phyloP scores from a whole-genome alignment of 768 basidiomycete species.

The Xerocomus spinulosus region DNA sequence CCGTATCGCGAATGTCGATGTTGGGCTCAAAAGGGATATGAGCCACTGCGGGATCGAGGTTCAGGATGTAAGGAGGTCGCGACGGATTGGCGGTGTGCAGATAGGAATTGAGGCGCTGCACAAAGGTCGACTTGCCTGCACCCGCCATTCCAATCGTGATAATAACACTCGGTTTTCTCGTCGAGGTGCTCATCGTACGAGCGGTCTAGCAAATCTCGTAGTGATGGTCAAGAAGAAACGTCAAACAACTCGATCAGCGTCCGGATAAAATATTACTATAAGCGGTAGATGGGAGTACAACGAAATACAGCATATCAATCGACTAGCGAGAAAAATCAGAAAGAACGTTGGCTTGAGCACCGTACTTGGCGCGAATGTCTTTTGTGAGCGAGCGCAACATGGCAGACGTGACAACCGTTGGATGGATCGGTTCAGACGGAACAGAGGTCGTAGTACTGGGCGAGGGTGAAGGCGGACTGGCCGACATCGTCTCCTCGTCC shows the following conservation, averaged over 20 bases:
- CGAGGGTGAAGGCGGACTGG: slow-evolving; percentile 36
- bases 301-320: slow-evolving; percentile 5
- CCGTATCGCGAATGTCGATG: slow-evolving; percentile 96
- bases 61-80: slow-evolving; percentile 89
- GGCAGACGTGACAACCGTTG: slow-evolving; percentile 49
- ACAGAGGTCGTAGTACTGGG: slow-evolving; percentile 45
- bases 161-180: slow-evolving; percentile 69
- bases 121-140: slow-evolving; percentile 95
- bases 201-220: background rate
- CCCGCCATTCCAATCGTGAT: slow-evolving; percentile 96
- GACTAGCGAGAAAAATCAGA: slow-evolving; percentile 9
- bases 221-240: slow-evolving; percentile 7
- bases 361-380: slow-evolving; percentile 31
- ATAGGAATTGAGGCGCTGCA: slow-evolving; percentile 91
- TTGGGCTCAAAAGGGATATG: slow-evolving; percentile 92
- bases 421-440: slow-evolving; percentile 28
- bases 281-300: background rate
- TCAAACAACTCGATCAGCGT: no score
- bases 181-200: slow-evolving; percentile 20
- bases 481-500: slow-evolving; percentile 30
- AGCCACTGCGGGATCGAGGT: slow-evolving; percentile 94
- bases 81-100: slow-evolving; percentile 64
- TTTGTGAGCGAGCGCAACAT: slow-evolving; percentile 49
- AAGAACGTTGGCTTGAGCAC: slow-evolving; percentile 2
- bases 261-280: no score